Conservation (phyloP, 441 rosid genomes). For the Erodium moschatum region DNA sequence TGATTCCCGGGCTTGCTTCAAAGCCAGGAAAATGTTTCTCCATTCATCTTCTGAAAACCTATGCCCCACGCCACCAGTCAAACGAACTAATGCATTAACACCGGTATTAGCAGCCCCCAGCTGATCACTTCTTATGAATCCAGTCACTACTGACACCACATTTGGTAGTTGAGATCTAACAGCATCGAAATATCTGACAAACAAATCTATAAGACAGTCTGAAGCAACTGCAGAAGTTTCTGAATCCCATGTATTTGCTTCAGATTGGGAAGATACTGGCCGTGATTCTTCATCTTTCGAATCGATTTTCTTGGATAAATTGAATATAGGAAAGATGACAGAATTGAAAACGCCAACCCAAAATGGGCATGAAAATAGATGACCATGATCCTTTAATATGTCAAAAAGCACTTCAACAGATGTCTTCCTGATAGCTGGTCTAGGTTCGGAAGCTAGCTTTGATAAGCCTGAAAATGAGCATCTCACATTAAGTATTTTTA, state of each 20-base stretch:
- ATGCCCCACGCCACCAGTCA: conserved; percentile 58
- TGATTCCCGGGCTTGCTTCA: conserved; percentile 69
- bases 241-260: conserved; percentile 61
- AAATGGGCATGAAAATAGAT: conserved; percentile 63
- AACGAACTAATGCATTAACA: conserved; percentile 52
- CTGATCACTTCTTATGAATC: conserved; percentile 56
- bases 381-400: conserved; percentile 88
- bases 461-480: conserved; percentile 58
- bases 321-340: conserved; percentile 62
- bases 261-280: conserved; percentile 32
- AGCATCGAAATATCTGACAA: conserved; percentile 46
- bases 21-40: conserved; percentile 50
- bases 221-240: conserved; percentile 67
- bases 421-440: conserved; percentile 73
- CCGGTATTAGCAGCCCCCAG: conserved; percentile 80
- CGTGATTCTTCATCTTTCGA: conserved; percentile 34
- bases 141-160: conserved; percentile 58
- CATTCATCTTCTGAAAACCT: conserved; percentile 70
- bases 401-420: conserved; percentile 85
- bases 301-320: conserved; percentile 39
- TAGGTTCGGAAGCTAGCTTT: conserved; percentile 68
- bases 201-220: conserved; percentile 64
- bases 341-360: conserved; percentile 56
- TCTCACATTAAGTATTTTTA: neutral
- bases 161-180: conserved; percentile 51